phyloP scores from a whole-genome alignment of 2,329 filamentous ascomycete genomes.

The Harringtonia lauricola region DNA sequence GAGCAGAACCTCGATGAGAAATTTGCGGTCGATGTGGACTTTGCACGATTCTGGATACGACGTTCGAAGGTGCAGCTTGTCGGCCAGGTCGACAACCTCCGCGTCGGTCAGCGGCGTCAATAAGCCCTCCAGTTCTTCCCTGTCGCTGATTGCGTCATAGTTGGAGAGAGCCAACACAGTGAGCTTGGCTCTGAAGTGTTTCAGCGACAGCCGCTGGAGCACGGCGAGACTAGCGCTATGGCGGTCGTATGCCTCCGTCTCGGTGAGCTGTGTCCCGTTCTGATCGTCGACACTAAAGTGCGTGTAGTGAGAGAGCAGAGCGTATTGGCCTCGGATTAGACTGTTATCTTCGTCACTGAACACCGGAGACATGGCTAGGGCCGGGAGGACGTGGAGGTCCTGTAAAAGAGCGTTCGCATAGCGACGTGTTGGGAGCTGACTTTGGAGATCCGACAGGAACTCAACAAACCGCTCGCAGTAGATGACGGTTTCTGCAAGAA shows the following conservation, averaged over 20 bases:
- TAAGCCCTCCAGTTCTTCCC: slow-evolving; percentile 66
- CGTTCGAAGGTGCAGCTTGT: slow-evolving; percentile 65
- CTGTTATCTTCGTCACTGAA: slow-evolving; percentile 65
- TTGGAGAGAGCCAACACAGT: slow-evolving; percentile 89
- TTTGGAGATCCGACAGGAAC: slow-evolving; percentile 80
- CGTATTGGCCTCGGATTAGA: slow-evolving; percentile 69
- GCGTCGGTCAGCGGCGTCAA: slow-evolving; percentile 61
- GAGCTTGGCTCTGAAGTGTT: slow-evolving; percentile 78
- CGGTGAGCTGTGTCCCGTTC: slow-evolving; percentile 64
- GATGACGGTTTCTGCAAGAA: slow-evolving; percentile 55
- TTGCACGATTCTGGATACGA: slow-evolving; percentile 65
- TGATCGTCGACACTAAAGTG: slow-evolving; percentile 88
- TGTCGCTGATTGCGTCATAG: slow-evolving; percentile 75
- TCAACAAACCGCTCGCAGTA: slow-evolving; percentile 95
- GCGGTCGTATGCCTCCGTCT: slow-evolving; percentile 62
- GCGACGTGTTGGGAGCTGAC: slow-evolving; percentile 83
- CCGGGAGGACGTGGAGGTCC: slow-evolving; percentile 73
- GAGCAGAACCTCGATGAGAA: slow-evolving; percentile 62
- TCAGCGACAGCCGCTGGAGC: slow-evolving; percentile 68
- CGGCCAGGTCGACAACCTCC: slow-evolving; percentile 61
- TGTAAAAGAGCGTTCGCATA: slow-evolving; percentile 84
- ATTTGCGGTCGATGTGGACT: slow-evolving; percentile 50
- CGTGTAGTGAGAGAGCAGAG: slow-evolving; percentile 76
- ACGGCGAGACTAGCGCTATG: slow-evolving; percentile 70
- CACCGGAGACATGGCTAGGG: slow-evolving; percentile 67